Evolutionary conservation across 208 protist species (phyloP), one percentile per base, ranked within the genome.

Genomic region (Acanthamoeba pearcei): DNA sequence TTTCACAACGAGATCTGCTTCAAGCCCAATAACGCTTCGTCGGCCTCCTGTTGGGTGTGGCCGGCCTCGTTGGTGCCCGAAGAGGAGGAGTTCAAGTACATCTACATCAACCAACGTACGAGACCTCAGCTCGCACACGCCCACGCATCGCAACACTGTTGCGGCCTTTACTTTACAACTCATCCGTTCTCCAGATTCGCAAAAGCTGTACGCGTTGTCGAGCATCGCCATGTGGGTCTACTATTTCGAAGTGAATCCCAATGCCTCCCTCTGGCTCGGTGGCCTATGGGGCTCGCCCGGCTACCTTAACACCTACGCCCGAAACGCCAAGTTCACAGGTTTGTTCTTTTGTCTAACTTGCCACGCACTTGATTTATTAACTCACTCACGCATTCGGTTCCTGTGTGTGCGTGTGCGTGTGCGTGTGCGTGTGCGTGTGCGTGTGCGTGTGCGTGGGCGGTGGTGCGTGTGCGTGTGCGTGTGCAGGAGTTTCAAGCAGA

Each of bases 1-100:
- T 83, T 27, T 42, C 22, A 83, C 74, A 83, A 83, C 24, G 74
- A 83, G 46, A 53, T 83, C 74, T 83, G 74, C 74, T 83, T 13
- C 74, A 83, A 83, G 42, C 19, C 35, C 22, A 6, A 15, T 6
- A 53, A 83, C 38, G 3, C 19, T 3, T 46, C 74, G 6, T 6
- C 19, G 17, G 74, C 74, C 46, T 35, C 17, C 38, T 83, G 74
- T 29, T 83, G 38, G 38, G 15, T 55, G 8, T 83, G 74, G 74
- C 74, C 74, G 24, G 22, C 0, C 5, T 27, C 29, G 0, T 24
- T 55, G 35, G 46, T 83, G 19, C 35, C 22, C 3, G 29, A 22
- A 0, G 3, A 8, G 0, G 74, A 83, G 9, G 46, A 53, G 19
- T 53, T 83, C 74, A 15, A 83, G 22, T 83, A 83, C 46, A 10